Conservation (phyloP, 192 early-diverging fungal genomes). For the Mortierella claussenii region DNA sequence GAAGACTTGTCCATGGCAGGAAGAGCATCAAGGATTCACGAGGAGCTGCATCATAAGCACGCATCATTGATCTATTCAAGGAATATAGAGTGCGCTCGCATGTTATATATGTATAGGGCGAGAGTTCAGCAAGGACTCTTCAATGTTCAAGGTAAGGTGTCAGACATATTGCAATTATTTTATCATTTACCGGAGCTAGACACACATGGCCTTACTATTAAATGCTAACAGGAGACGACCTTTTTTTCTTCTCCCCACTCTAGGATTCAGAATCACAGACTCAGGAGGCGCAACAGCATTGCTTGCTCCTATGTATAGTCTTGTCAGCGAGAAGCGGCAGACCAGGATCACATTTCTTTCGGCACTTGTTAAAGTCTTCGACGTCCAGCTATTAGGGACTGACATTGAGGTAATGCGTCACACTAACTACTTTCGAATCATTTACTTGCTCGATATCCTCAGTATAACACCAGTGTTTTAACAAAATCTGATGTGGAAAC, state of each 20-base stretch:
- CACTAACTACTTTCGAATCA: no score
- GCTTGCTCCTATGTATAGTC: conserved; percentile 73
- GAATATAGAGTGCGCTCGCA: conserved; percentile 79
- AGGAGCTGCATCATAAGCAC: conserved; percentile 83
- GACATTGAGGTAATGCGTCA: conserved; percentile 26
- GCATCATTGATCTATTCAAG: conserved; percentile 89
- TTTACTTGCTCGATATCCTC: no score
- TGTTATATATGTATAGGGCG: conserved; percentile 79
- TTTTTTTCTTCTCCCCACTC: no score
- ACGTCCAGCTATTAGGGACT: conserved; percentile 61
- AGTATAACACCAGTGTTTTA: no score
- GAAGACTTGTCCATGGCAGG: conserved; percentile 69
- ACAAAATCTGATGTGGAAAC: background rate
- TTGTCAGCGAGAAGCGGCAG: conserved; percentile 71
- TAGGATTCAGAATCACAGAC: conserved; percentile 45
- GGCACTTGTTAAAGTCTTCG: conserved; percentile 74
- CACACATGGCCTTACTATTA: no score
- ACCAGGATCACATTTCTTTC: conserved; percentile 80
- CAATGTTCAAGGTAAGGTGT: conserved; percentile 55
- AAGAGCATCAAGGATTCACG: conserved; percentile 78
- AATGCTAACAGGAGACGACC: no score
- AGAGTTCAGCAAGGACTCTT: conserved; percentile 41
- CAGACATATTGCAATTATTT: background rate
- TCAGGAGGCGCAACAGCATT: conserved; percentile 63
- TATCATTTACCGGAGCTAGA: no score